phyloP scores from a whole-genome alignment of 495 filamentous ascomycete species.

The Talaromyces thailandensis region DNA sequence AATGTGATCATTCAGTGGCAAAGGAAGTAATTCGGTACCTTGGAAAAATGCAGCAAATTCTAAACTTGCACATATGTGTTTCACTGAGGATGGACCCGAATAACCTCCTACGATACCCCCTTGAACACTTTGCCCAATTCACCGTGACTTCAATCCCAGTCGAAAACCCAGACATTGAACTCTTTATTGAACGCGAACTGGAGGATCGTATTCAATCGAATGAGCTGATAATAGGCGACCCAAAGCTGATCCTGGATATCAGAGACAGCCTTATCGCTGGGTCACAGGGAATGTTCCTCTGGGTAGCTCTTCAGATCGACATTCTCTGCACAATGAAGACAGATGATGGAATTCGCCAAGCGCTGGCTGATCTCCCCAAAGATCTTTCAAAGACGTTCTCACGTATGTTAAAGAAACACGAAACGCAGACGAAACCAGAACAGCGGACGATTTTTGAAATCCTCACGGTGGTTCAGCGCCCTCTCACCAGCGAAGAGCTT shows the following conservation, averaged over 20 bases:
- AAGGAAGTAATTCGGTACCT: conserved; percentile 15
- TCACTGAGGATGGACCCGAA: conserved; percentile 19
- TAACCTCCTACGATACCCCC: neutral
- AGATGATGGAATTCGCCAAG: conserved; percentile 28
- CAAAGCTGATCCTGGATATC: conserved; percentile 20
- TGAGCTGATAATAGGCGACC: conserved; percentile 24
- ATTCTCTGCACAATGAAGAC: conserved; percentile 26
- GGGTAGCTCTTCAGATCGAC: conserved; percentile 36
- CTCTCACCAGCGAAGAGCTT: conserved; percentile 30
- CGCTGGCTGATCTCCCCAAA: conserved; percentile 29
- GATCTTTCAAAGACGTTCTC: conserved; percentile 30
- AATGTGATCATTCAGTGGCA: conserved; percentile 19
- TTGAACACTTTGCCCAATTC: neutral
- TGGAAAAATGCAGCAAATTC: conserved; percentile 14
- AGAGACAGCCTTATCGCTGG: conserved; percentile 9
- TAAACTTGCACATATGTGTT: conserved; percentile 20
- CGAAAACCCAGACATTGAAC: conserved; percentile 29
- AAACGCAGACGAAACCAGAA: conserved; percentile 10
- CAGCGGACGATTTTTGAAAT: conserved; percentile 22
- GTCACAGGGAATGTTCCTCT: conserved; percentile 33
- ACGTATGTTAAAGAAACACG: conserved; percentile 24
- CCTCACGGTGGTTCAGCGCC: conserved; percentile 21
- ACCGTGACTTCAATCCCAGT: conserved; percentile 17
- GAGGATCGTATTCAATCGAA: conserved; percentile 18
- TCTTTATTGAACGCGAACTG: conserved; percentile 26